Percentiles rank a stretch among this genome's conserved stretches.
phyloP scores from a whole-genome alignment of 2,329 filamentous ascomycete genomes.

The Neoarthrinium moseri region DNA sequence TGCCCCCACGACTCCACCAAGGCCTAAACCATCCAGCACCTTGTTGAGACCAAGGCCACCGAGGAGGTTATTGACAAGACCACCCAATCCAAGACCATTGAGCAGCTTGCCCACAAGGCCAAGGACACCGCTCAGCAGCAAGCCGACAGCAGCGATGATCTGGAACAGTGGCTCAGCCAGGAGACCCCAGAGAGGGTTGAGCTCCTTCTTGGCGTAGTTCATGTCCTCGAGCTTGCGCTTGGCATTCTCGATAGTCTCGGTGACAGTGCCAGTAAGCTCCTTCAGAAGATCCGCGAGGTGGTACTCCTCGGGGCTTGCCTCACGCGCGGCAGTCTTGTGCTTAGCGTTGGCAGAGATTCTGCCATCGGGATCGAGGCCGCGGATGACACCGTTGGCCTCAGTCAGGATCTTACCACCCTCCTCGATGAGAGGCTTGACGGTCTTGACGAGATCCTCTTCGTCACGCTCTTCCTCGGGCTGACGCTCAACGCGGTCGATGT shows the following conservation, averaged over 20 bases:
- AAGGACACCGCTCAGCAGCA: conserved; percentile 79
- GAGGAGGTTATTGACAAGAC: conserved; percentile 75
- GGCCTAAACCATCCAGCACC: conserved; percentile 71
- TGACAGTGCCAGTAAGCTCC: conserved; percentile 78
- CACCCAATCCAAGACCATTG: conserved; percentile 78
- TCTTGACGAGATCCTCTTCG: conserved; percentile 82
- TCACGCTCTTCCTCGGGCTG: conserved; percentile 85
- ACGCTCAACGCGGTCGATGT: conserved; percentile 77
- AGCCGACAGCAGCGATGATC: conserved; percentile 84
- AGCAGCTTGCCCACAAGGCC: conserved; percentile 80
- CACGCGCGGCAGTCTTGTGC: conserved; percentile 70
- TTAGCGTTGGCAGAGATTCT: conserved; percentile 83
- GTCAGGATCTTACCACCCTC: conserved; percentile 79
- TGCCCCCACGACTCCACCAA: conserved; percentile 45
- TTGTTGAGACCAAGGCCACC: conserved; percentile 75
- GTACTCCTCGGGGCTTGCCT: conserved; percentile 81
- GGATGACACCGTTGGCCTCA: conserved; percentile 83
- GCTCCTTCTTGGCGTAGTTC: conserved; percentile 92
- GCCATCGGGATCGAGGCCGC: conserved; percentile 85
- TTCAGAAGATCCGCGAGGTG: conserved; percentile 82
- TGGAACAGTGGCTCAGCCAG: conserved; percentile 85
- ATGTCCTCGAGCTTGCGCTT: conserved; percentile 89
- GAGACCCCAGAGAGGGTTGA: conserved; percentile 86
- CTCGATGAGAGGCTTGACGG: conserved; percentile 86
- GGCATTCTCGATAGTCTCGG: conserved; percentile 79